These are phyloP conservation scores for Myrmaecium sp. DNA, from an alignment of 2,329 filamentous ascomycete genomes.

Conservation along the genomic window DNA sequence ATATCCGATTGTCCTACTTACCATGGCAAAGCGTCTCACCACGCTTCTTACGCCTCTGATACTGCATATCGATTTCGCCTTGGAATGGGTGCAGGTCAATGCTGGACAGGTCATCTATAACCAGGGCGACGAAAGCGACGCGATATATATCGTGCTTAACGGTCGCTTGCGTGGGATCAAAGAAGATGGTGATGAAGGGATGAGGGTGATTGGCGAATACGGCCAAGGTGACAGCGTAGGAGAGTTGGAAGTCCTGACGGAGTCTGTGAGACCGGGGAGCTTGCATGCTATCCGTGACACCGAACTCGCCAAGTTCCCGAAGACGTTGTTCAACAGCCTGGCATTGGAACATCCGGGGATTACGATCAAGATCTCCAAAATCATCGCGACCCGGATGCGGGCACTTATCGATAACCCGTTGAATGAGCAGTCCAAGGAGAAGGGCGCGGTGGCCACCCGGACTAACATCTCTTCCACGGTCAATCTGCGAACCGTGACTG, in stretches of 20 bases:
- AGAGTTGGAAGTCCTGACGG: conserved; percentile 91
- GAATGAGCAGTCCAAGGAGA: conserved; percentile 47
- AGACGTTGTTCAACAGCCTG: conserved; percentile 91
- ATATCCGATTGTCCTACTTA: conserved; percentile 81
- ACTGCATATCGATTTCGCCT: conserved; percentile 90
- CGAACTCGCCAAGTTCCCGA: conserved; percentile 87
- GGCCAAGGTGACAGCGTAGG: conserved; percentile 96
- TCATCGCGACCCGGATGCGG: conserved; percentile 91
- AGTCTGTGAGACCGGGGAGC: conserved; percentile 77
- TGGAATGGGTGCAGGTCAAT: conserved; percentile 96
- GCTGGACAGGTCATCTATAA: conserved; percentile 91
- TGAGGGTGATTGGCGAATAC: conserved; percentile 79
- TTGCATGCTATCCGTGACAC: conserved; percentile 93
- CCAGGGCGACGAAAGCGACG: conserved; percentile 87
- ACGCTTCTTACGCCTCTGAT: conserved; percentile 77
- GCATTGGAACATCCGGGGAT: conserved; percentile 95
- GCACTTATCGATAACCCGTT: conserved; percentile 69
- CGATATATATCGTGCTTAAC: conserved; percentile 95
- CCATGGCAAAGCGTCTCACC: conserved; percentile 89
- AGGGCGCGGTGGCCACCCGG: conserved; percentile 35
- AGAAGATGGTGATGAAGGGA: conserved; percentile 62
- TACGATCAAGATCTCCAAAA: conserved; percentile 97
- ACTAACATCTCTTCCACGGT: conserved; percentile 65
- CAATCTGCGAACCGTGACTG: conserved; percentile 82
- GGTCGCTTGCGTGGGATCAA: conserved; percentile 74